A percentile compares a stretch with the other conserved stretches of the same genome.
phyloP scores from a whole-genome alignment of 306 rosid genomes.

The Pyrus communis region DNA sequence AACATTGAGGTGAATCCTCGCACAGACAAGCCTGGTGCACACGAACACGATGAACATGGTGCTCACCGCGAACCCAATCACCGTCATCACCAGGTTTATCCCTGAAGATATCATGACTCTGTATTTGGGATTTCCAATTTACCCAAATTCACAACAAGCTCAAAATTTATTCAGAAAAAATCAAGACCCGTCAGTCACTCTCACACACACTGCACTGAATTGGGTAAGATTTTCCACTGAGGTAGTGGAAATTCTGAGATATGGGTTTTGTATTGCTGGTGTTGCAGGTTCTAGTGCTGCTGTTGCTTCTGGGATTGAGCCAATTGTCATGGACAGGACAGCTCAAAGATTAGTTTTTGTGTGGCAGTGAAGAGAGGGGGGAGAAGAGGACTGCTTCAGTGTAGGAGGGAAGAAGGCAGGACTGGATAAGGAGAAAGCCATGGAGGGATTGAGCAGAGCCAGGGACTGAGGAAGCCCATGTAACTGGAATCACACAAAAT shows the following conservation, averaged over 20 bases:
- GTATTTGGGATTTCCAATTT: not conserved
- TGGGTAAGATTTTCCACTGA: not conserved
- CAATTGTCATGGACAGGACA: slow-evolving; percentile 7
- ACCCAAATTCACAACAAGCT: slow-evolving; percentile 7
- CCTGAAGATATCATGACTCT: slow-evolving; percentile 67
- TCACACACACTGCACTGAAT: not conserved
- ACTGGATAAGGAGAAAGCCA: slow-evolving; percentile 24
- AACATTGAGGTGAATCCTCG: slow-evolving; percentile 77
- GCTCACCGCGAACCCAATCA: slow-evolving; percentile 89
- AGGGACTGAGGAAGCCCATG: slow-evolving; percentile 1
- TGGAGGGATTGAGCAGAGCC: slow-evolving; percentile 15
- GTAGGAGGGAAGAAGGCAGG: slow-evolving; percentile 13
- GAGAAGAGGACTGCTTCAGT: slow-evolving; percentile 8
- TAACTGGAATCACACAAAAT: not conserved
- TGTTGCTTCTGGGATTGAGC: not conserved
- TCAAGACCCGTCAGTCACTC: not conserved
- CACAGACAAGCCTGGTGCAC: slow-evolving; percentile 83
- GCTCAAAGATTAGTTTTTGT: not conserved
- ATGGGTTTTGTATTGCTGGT: not conserved
- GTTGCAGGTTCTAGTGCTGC: not conserved
- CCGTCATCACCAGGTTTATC: slow-evolving; percentile 89
- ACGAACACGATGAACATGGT: slow-evolving; percentile 87
- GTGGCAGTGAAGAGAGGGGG: not conserved
- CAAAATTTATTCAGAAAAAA: not conserved
- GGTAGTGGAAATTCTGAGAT: not conserved